These are phyloP conservation scores for Oryza officinalis DNA, from an alignment of 176 grass and related monocot genomes.

Conservation along the genomic window DNA sequence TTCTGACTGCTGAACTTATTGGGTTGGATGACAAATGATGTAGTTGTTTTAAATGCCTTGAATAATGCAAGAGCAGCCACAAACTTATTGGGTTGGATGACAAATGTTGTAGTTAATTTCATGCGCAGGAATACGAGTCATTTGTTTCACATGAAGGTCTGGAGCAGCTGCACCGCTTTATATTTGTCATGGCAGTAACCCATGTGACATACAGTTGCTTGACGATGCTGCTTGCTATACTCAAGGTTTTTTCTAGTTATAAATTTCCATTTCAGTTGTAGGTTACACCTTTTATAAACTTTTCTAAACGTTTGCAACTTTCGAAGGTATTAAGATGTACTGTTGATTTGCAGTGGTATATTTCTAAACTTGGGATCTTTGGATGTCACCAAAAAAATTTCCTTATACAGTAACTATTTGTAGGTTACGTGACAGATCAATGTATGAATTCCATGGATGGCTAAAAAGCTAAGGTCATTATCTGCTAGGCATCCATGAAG, in stretches of 20 bases:
- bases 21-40: neutral
- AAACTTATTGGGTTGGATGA: neutral
- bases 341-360: neutral
- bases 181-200: slow-evolving; percentile 98
- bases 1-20: neutral
- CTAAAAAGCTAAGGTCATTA: neutral
- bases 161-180: slow-evolving; percentile 93
- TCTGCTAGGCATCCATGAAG: neutral
- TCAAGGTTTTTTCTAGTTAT: slow-evolving; percentile 60
- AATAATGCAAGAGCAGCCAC: neutral
- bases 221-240: slow-evolving; percentile 90
- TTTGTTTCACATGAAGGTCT: slow-evolving; percentile 95
- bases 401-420: neutral
- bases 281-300: neutral
- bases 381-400: neutral
- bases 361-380: neutral
- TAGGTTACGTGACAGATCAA: neutral
- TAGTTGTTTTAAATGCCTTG: neutral
- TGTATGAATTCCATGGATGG: neutral
- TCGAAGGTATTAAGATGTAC: neutral
- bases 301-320: neutral
- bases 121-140: slow-evolving; percentile 74
- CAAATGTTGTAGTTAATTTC: neutral
- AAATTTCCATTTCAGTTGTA: neutral
- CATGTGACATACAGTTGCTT: slow-evolving; percentile 94